Evolutionary conservation across 768 basidiomycete species (phyloP).

Genomic region (Omphalotus guepiniiformis): DNA sequence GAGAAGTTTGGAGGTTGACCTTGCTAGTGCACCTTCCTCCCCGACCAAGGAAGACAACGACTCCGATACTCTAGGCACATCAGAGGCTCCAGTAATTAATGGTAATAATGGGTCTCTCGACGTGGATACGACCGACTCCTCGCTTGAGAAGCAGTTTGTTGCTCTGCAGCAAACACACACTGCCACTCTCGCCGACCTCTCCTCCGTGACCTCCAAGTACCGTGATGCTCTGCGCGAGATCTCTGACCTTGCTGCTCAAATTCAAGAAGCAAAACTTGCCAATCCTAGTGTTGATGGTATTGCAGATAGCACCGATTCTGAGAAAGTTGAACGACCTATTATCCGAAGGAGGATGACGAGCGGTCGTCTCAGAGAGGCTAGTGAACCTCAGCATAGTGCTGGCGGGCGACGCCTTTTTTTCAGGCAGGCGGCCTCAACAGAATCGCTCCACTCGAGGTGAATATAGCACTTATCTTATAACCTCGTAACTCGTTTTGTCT

Average conservation of each 20-base stretch:
- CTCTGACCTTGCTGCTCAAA: conserved; percentile 87
- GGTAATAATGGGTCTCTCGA: conserved; percentile 18
- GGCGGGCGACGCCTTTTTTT: conserved; percentile 74
- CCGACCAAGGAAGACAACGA: conserved; percentile 12
- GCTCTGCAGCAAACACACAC: conserved; percentile 80
- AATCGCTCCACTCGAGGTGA: conserved; percentile 85
- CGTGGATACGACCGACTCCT: conserved; percentile 24
- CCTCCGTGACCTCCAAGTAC: conserved; percentile 77
- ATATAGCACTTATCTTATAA: conserved; percentile 6
- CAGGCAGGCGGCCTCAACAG: conserved; percentile 81
- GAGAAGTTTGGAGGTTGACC: conserved; percentile 55
- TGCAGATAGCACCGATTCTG: conserved; percentile 37
- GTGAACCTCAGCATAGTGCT: conserved; percentile 44
- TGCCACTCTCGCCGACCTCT: conserved; percentile 75
- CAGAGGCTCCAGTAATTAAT: conserved; percentile 1
- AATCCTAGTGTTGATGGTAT: conserved; percentile 34
- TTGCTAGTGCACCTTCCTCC: conserved; percentile 22
- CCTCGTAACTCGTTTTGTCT: conserved; percentile 13
- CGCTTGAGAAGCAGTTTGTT: conserved; percentile 58
- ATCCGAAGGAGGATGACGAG: conserved; percentile 51
- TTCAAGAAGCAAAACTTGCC: conserved; percentile 78
- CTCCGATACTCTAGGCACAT: neutral
- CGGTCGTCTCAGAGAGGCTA: conserved; percentile 45
- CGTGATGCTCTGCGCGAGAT: conserved; percentile 88
- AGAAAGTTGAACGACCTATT: conserved; percentile 37